Percentiles rank a stretch among this genome's conserved stretches.
Evolutionary conservation across 2,329 filamentous ascomycete genomes (phyloP).

Genomic region (Aaosphaeria arxii): DNA sequence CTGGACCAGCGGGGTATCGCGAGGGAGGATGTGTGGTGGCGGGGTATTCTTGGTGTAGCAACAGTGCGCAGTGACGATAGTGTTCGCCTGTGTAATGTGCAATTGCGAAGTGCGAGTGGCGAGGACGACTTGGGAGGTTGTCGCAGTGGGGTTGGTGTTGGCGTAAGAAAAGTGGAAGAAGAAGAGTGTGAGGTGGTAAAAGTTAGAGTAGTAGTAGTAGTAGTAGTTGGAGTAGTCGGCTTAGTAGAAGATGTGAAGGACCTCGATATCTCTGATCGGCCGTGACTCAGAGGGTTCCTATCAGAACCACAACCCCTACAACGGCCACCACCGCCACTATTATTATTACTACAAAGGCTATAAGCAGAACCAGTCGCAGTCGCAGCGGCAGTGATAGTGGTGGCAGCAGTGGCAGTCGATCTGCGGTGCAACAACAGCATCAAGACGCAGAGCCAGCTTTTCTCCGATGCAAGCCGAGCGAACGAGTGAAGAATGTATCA

Average conservation of each 20-base stretch:
- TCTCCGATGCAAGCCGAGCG: too few species aligned
- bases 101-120: neutral
- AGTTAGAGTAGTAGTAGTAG: neutral
- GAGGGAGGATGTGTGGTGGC: slow-evolving; percentile 6
- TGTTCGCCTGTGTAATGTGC: neutral
- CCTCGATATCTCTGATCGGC: slow-evolving; percentile 1
- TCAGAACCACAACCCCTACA: too few species aligned
- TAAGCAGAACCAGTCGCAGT: neutral
- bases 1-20: slow-evolving; percentile 14
- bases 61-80: neutral
- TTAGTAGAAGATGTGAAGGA: slow-evolving; percentile 6
- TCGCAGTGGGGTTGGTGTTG: neutral
- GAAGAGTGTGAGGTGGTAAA: neutral
- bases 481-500: too few species aligned
- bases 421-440: neutral
- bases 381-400: neutral
- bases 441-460: neutral
- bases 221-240: neutral
- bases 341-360: too few species aligned
- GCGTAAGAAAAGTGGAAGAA: neutral
- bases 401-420: neutral
- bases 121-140: neutral
- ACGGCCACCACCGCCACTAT: too few species aligned
- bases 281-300: slow-evolving; percentile 13
- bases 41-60: slow-evolving; percentile 1